A percentile compares a stretch with the other conserved stretches of the same genome.
These are phyloP conservation scores for Dothiorella sarmentorum DNA, from an alignment of 2,329 filamentous ascomycete species.

Conservation along the genomic window DNA sequence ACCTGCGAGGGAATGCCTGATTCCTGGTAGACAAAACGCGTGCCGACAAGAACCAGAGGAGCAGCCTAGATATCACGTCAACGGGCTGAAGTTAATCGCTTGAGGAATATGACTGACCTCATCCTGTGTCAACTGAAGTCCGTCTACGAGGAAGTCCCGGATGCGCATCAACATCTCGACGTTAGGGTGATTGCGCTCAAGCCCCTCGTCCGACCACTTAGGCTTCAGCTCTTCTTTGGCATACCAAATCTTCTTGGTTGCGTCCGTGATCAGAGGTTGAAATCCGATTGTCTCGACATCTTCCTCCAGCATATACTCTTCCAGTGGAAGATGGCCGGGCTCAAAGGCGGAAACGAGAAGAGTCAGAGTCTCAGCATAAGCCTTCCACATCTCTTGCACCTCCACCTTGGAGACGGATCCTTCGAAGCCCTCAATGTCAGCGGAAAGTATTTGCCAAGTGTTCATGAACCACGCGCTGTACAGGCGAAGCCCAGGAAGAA, in stretches of 20 bases:
- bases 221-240: conserved; percentile 47
- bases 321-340: conserved; percentile 51
- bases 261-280: conserved; percentile 53
- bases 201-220: conserved; percentile 48
- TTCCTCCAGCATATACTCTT: conserved; percentile 65
- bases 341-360: conserved; percentile 58
- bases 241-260: conserved; percentile 52
- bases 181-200: conserved; percentile 55
- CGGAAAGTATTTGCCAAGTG: conserved; percentile 52
- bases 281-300: conserved; percentile 66
- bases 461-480: conserved; percentile 66
- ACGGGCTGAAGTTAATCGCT: conserved; percentile 24
- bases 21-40: conserved; percentile 53
- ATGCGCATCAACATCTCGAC: conserved; percentile 66
- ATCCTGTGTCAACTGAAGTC: conserved; percentile 54
- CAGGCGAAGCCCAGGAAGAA: conserved; percentile 62
- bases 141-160: conserved; percentile 60
- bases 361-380: conserved; percentile 61
- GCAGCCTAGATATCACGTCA: conserved; percentile 36
- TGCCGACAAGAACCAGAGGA: conserved; percentile 47
- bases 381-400: conserved; percentile 62
- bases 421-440: conserved; percentile 53
- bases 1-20: conserved; percentile 51
- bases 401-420: conserved; percentile 55
- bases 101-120: conserved; percentile 32